phyloP scores from a whole-genome alignment of 1,284 basidiomycete genomes.

The Ganoderma multipileum region DNA sequence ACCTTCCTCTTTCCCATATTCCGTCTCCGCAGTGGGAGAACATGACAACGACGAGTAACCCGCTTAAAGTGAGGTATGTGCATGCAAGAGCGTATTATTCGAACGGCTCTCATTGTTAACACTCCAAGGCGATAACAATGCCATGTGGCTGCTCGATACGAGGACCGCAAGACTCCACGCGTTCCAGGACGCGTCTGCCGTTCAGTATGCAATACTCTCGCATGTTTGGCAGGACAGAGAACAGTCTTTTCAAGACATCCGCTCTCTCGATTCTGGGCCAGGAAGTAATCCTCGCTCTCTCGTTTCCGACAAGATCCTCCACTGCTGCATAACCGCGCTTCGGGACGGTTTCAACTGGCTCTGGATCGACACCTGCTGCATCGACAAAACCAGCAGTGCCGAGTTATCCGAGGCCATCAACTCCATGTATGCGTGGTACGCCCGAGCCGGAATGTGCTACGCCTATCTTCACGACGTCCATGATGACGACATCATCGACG shows the following conservation, averaged over 20 bases:
- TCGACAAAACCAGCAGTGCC: conserved; percentile 16
- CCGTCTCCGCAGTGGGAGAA: neutral
- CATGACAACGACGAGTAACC: neutral
- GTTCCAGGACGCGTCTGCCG: conserved; percentile 1
- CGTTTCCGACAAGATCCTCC: conserved; percentile 7
- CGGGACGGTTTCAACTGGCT: conserved; percentile 13
- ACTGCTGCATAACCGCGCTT: conserved; percentile 12
- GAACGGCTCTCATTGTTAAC: neutral
- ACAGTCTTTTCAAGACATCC: conserved; percentile 15
- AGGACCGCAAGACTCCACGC: conserved; percentile 16
- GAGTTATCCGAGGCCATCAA: conserved; percentile 20
- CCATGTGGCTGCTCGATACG: conserved; percentile 20
- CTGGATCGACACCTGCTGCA: conserved; percentile 24
- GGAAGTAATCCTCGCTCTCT: neutral
- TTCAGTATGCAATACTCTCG: conserved; percentile 24
- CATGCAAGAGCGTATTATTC: neutral
- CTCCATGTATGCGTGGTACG: conserved; percentile 17
- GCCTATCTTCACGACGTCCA: neutral
- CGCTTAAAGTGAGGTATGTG: neutral
- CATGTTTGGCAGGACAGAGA: conserved; percentile 19
- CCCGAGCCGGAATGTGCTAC: conserved; percentile 14
- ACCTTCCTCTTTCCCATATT: neutral
- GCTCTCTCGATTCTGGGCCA: conserved; percentile 5
- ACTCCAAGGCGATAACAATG: neutral
- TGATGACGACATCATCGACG: neutral